phyloP scores from a whole-genome alignment of 371 early-diverging fungal genomes.

The Astathelohania contejeani region DNA sequence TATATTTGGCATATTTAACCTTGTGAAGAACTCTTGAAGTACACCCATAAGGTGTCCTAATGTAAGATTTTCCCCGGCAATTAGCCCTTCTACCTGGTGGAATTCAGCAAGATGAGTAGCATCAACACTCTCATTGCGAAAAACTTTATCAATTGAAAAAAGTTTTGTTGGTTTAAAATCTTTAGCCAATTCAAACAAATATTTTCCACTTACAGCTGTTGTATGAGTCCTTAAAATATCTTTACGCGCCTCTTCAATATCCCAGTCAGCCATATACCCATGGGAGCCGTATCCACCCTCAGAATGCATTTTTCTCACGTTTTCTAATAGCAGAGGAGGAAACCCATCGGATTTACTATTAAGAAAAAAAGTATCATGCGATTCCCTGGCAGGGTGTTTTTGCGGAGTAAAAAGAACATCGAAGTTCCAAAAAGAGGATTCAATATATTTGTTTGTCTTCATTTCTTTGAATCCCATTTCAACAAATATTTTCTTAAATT shows the following conservation, averaged over 20 bases:
- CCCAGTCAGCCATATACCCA: constrained; percentile 82
- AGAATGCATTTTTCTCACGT: constrained; percentile 74
- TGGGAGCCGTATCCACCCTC: constrained; percentile 85
- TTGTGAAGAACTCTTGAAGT: constrained; percentile 83
- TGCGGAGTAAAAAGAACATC: constrained; percentile 98
- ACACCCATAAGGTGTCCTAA: constrained; percentile 89
- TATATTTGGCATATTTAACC: constrained; percentile 80
- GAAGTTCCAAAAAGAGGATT: constrained; percentile 99
- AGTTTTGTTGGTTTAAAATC: constrained; percentile 80
- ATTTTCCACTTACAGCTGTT: constrained; percentile 76
- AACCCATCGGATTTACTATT: constrained; percentile 59
- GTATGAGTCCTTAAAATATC: constrained; percentile 93
- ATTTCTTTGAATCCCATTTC: constrained; percentile 95
- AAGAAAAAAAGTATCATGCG: constrained; percentile 97
- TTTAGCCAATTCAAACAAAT: constrained; percentile 77
- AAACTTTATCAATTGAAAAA: constrained; percentile 97
- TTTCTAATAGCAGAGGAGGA: constrained; percentile 69
- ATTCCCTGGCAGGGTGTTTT: constrained; percentile 93
- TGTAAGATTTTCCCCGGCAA: constrained; percentile 80
- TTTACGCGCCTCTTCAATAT: constrained; percentile 76
- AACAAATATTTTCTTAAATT: constrained; percentile 94
- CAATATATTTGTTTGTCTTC: constrained; percentile 91
- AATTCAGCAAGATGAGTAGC: constrained; percentile 99
- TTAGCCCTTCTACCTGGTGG: constrained; percentile 97
- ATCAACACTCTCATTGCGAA: constrained; percentile 93